Base-by-base conservation (phyloP, 768 basidiomycete species). In the Gautieria morchelliformis region DNA sequence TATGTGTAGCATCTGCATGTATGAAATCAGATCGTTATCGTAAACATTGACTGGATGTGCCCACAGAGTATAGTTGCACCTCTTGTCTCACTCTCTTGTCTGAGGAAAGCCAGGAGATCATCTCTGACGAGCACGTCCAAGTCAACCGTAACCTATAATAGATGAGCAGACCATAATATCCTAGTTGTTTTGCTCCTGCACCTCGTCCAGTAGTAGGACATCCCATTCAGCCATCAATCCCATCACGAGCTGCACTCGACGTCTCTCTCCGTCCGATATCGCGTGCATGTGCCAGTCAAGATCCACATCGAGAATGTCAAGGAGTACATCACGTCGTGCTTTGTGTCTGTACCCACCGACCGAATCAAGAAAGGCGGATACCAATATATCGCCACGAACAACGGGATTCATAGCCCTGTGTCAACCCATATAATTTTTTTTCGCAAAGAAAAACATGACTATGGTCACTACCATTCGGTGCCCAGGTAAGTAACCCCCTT, bases 191-290 rank as follows among this genome's bases (percentile, higher is more conserved):
- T 24, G 19, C 27, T 47, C 35, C 8, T 22, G 41, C 59, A 94
- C 94, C 77, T 99, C 96, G 65, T 99, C 95, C 17, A 99, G 79
- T 3, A 99, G 75, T 1, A 99, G 73, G 30, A 98, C 80, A 63
- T 97, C 87, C 92, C 93, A 99, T 24, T 88, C 84, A 5, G 77
- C 78, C 95, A 99, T 98, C 33, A 99, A 78, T 3, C 96, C 95
- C 75, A 95, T 93, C 60, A 90, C 91, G 33, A 98, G 83, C 70
- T 99, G 96, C 5, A 98, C 92, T 1, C 87, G 72, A 1, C 96
- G 81, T 52, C 96, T 80, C 71, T 98, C 96, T 49, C 96, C 96
- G 68, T 99, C 96, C 3, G 93, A 95, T 59, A 99, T 94, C 58
- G 84, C 71, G 66, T 95, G 91, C 91, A 95, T 94, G 61, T 83